These are phyloP conservation scores for Hypoxylon cercidicola DNA, from an alignment of 495 filamentous ascomycete species.

Conservation along the genomic window DNA sequence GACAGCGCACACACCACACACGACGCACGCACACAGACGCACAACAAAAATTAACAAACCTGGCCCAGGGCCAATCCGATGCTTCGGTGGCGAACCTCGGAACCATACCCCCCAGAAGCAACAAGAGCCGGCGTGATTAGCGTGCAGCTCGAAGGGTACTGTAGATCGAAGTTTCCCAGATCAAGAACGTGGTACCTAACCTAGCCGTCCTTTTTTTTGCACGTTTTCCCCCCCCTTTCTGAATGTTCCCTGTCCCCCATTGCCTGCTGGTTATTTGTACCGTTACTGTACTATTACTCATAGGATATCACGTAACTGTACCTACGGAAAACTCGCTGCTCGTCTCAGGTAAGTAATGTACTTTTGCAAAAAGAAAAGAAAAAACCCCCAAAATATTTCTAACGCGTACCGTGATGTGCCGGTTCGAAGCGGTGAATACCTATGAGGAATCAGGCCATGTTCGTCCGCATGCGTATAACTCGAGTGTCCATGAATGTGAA, in stretches of 20 bases:
- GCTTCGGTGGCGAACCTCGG: conserved; percentile 41
- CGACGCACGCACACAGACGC: conserved; percentile 29
- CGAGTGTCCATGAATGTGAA: conserved; percentile 12
- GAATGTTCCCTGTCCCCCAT: conserved; percentile 1
- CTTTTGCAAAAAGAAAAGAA: conserved; percentile 5
- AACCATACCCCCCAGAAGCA: conserved; percentile 32
- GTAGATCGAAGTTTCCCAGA: conserved; percentile 43
- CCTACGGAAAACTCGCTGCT: neutral
- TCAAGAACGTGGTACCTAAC: conserved; percentile 34
- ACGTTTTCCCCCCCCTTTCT: conserved; percentile 12
- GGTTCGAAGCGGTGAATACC: conserved; percentile 34
- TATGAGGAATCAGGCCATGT: conserved; percentile 28
- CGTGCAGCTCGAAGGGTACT: conserved; percentile 41
- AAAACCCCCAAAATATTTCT: too few relatives aligned
- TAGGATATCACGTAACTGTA: neutral
- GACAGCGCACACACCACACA: conserved; percentile 49
- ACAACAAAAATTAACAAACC: conserved; percentile 32
- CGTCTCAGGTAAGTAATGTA: neutral
- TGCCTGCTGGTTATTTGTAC: conserved; percentile 5
- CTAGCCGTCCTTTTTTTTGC: conserved; percentile 19
- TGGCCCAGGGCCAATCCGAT: conserved; percentile 31
- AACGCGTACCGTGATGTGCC: conserved; percentile 7
- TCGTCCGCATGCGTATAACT: conserved; percentile 18
- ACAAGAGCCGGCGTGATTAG: conserved; percentile 45
- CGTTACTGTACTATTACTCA: too few relatives aligned